These are phyloP conservation scores for Pleurotus ostreatus DNA, from an alignment of 768 basidiomycete species.

Conservation along the genomic window DNA sequence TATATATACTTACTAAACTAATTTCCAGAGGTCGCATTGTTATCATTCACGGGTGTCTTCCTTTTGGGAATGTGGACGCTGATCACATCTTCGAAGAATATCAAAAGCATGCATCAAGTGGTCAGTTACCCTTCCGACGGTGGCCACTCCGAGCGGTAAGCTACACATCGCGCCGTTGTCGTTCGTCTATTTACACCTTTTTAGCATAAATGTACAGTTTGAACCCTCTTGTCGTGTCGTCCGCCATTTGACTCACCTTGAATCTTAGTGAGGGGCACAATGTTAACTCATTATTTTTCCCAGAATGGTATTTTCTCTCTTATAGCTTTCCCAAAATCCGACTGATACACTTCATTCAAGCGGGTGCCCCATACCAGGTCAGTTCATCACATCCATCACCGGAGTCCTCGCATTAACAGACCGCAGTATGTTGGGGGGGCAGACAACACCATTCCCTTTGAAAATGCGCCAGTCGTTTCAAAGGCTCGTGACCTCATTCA, in stretches of 20 bases:
- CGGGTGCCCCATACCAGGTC: constrained; percentile 80
- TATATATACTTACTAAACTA: neutral
- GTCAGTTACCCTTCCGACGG: constrained; percentile 58
- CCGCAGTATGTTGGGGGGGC: constrained; percentile 74
- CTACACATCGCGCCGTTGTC: neutral
- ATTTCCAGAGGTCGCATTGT: constrained; percentile 57
- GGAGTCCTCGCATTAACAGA: neutral
- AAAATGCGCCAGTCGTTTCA: constrained; percentile 56
- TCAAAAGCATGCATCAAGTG: constrained; percentile 57
- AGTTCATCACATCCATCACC: constrained; percentile 9
- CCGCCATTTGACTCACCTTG: neutral
- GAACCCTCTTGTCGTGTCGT: neutral
- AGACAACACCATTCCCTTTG: constrained; percentile 66
- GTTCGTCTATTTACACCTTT: constrained; percentile 5
- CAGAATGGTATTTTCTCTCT: constrained; percentile 61
- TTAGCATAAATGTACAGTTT: constrained; percentile 65
- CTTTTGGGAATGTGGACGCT: constrained; percentile 38
- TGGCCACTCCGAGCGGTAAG: constrained; percentile 69
- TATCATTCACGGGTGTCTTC: constrained; percentile 42
- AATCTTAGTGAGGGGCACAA: constrained; percentile 55
- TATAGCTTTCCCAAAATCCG: neutral
- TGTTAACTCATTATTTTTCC: constrained; percentile 81
- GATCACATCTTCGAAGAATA: constrained; percentile 61
- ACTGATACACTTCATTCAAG: constrained; percentile 29
- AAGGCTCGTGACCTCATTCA: constrained; percentile 58